Evolutionary conservation across 2,329 filamentous ascomycete genomes (phyloP), one percentile per base, ranked within the genome.

Genomic region (Penicillium digitatum): DNA sequence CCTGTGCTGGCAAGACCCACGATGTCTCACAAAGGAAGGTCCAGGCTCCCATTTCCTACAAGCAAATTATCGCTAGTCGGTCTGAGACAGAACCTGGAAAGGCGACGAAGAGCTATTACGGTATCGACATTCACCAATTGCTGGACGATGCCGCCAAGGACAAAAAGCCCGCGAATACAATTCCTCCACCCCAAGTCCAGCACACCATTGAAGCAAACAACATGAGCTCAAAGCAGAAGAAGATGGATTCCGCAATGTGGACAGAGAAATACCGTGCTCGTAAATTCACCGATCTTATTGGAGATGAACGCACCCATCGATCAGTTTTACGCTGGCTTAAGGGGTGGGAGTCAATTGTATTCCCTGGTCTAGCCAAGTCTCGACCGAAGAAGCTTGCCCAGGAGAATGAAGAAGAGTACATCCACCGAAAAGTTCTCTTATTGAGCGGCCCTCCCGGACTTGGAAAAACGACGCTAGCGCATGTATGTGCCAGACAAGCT

Each of bases 191-290:
- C 4, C 52, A 52, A 22, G 61, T 73, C 14, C 65, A 70, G 40
- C 64, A 63, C 40, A 73, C 69, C 3, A 68, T 73, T 24, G 74
- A 78, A 60, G 49, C 55, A 1, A 57, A 59, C 16, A 44, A 55
- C 16, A 39, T 52, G 26, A 58, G 65, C 56, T 67, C 46, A 38
- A 62, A 52, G 40, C 60, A 62, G 43, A 69, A 69, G 32, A 73
- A 74, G 48, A 40, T 66, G n/a, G 58, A 69, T 29, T 66, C 65
- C 39, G 66, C 63, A 50, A 74, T 99, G 69, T 99, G 94, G 94
- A 96, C 93, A 0, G 94, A 99, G 70, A 99, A 99, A 71, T 99
- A 99, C 69, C 87, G 94, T 34, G 94, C 94, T 27, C 85, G 85
- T 57, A 93, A 86, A 65, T 99, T 97, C 66, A 89, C 92, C 64